These are phyloP conservation scores for Massospora cicadina DNA, from an alignment of 371 early-diverging fungal genomes.

Conservation along the genomic window DNA sequence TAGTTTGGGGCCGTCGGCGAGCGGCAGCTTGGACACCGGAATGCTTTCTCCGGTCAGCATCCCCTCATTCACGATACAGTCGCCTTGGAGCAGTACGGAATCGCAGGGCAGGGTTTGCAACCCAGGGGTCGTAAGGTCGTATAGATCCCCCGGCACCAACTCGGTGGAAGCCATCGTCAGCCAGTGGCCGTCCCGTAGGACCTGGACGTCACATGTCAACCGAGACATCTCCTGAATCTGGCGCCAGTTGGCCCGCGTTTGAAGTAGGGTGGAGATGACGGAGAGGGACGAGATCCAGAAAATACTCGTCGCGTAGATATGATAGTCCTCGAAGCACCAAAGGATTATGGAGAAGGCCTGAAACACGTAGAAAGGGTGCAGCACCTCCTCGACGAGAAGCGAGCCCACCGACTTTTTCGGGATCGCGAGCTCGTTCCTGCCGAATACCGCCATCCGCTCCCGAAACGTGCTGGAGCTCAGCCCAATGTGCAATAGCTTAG, in stretches of 20 bases:
- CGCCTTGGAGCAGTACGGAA: constrained; percentile 84
- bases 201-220: constrained; percentile 60
- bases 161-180: constrained; percentile 49
- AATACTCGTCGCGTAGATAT: constrained; percentile 87
- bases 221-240: constrained; percentile 72
- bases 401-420: constrained; percentile 51
- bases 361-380: constrained; percentile 91
- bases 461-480: constrained; percentile 28
- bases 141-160: constrained; percentile 90
- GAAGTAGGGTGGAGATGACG: constrained; percentile 57
- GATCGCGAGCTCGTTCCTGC: constrained; percentile 65
- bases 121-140: constrained; percentile 44
- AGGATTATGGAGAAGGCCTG: constrained; percentile 77
- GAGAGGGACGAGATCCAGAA: constrained; percentile 63
- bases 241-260: constrained; percentile 54
- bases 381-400: constrained; percentile 71
- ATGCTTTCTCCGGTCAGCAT: constrained; percentile 93
- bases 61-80: constrained; percentile 95
- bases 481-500: constrained; percentile 28
- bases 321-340: constrained; percentile 88
- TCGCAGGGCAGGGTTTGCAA: constrained; percentile 81
- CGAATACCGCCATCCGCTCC: constrained; percentile 60
- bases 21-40: constrained; percentile 59
- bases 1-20: constrained; percentile 31
- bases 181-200: constrained; percentile 52